phyloP scores from a whole-genome alignment of 2,329 filamentous ascomycete genomes.

The Phyllosticta citriasiana region DNA sequence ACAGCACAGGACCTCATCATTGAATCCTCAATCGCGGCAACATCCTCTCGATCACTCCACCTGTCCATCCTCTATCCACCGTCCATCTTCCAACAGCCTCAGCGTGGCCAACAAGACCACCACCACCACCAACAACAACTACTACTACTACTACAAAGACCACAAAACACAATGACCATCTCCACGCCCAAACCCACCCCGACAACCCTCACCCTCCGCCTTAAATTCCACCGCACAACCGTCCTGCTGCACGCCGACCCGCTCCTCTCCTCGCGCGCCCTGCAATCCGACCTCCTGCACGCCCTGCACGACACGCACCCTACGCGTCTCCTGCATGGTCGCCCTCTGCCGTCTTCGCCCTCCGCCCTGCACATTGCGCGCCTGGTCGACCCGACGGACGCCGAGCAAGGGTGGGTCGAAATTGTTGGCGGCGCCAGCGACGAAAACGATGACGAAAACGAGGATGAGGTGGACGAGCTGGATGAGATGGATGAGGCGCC shows the following conservation, averaged over 20 bases:
- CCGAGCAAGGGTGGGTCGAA: constrained; percentile 30
- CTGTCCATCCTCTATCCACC: too few species aligned
- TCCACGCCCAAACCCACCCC: constrained; percentile 17
- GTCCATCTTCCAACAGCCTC: not conserved
- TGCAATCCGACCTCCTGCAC: constrained; percentile 33
- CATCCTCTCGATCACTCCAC: too few species aligned
- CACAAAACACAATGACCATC: constrained; percentile 3
- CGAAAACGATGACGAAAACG: constrained; percentile 15
- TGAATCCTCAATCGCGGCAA: too few species aligned
- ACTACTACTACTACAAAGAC: too few species aligned
- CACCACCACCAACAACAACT: not conserved
- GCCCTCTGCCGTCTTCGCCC: constrained; percentile 29
- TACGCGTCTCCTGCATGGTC: constrained; percentile 21
- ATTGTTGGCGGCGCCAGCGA: constrained; percentile 17
- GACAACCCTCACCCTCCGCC: constrained; percentile 32
- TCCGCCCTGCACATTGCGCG: constrained; percentile 33
- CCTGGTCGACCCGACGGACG: constrained; percentile 31
- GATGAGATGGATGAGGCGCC: constrained; percentile 3
- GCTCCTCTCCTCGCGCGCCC: constrained; percentile 27
- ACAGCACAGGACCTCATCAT: too few species aligned
- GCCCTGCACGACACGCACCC: constrained; percentile 32
- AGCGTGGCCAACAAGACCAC: not conserved
- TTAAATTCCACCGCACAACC: constrained; percentile 38
- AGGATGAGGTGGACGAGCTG: constrained; percentile 9
- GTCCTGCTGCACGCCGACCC: constrained; percentile 38